Evolutionary conservation across 306 rosid genomes (phyloP), one percentile per base, ranked within the genome.

Genomic region (Ziziphus jujuba): DNA sequence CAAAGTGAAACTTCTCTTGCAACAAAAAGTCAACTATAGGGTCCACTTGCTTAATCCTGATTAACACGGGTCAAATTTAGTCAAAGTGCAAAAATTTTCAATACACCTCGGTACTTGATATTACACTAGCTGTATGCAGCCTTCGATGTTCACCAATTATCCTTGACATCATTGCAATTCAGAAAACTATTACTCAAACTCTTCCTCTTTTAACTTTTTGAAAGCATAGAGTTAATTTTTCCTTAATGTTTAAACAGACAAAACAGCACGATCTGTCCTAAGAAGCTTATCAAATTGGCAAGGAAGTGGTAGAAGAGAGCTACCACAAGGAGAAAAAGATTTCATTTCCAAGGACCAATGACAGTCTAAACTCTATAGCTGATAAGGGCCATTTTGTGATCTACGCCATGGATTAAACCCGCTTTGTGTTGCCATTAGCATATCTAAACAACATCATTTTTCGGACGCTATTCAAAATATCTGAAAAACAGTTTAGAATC

Each of bases 401-500:
- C 2, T 50, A 50, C 22, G n/a, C 55, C 22, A 9, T 20, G 9
- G 79, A 72, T 47, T 23, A 58, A 6, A 69, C 31, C 14, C 62
- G 75, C n/a, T 78, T 64, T 14, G 71, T 49, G 69, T 20, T 72
- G 51, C 82, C 82, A 1, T 43, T 73, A 36, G 45, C 28, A 17
- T 73, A 64, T 56, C 62, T 73, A 0, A 36, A 73, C 50, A 58
- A 66, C 56, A 45, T 36, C 58, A 45, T n/a, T 20, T 50, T 50
- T 9, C 55, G 22, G 3, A 23, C 17, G 55, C 55, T 50, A 7
- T 50, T 50, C 55, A 50, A 50, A 16, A 15, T 20, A 65, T 69
- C 77, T 43, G 59, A 48, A 62, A 77, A 74, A 43, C 71, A 60
- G 25, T 74, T 65, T 59, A 80, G 83, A 28, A 4, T 65, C 53